Evolutionary conservation across 257 asterid genomes (phyloP), one percentile per base, ranked within the genome.

Genomic region (Echium plantagineum): DNA sequence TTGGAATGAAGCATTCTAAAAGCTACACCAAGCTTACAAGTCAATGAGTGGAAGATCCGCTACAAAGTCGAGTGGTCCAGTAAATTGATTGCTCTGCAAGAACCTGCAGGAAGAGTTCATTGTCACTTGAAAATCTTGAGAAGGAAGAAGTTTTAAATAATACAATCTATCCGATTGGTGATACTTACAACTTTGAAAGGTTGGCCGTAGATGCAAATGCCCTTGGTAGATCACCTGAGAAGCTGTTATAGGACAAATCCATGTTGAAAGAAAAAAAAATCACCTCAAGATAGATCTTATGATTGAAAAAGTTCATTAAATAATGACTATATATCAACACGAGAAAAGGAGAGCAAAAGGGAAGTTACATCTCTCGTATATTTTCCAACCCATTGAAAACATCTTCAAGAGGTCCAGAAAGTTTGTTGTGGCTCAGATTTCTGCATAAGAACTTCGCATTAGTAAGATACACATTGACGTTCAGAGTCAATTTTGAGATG

Each of bases 171-270:
- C 26, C 9, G 22, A 65, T 17, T 66, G 54, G 54, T 18, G 64
- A 72, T 53, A 77, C 94, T 84, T 75, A 91, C 97, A 91, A 64
- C 66, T 79, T 68, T 28, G 84, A 69, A 65, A 91, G 83, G 76
- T 75, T 83, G 65, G 60, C 66, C 80, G 87, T 63, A 52, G 71
- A 55, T 71, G 66, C 75, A 77, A 91, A 81, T n/a, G 97, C 88
- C 63, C 73, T 63, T 5, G 98, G 98, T 55, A 91, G 85, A 72
- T 91, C 98, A 61, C 98, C 97, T 6, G 76, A 80, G 78, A 88
- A 80, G 76, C 65, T 78, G 68, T 91, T 91, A 83, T 70, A 80
- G 19, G 98, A 91, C 70, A 91, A 69, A 72, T 88, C 95, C 94
- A 97, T 88, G 80, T 56, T 63, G 74, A 19, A 71, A 64, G 60